A percentile compares a stretch with the other conserved stretches of the same genome.
These are phyloP conservation scores for Brassica hybrid DNA, from an alignment of 441 rosid genomes.

Conservation along the genomic window DNA sequence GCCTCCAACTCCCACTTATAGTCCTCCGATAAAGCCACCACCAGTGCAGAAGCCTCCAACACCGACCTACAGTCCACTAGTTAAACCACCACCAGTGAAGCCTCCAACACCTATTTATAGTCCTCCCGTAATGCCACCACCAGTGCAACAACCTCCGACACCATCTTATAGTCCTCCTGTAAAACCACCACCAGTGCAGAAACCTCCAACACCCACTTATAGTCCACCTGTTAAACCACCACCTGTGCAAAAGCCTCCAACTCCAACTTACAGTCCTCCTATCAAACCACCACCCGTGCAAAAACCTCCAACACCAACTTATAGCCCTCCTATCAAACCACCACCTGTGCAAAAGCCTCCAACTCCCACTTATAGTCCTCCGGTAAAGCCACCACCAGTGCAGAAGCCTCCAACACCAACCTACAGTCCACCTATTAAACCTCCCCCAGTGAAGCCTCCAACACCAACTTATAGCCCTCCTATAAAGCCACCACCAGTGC, in stretches of 20 bases:
- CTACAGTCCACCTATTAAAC: conserved; percentile 7
- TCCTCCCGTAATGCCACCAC: conserved; percentile 6
- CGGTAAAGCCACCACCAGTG: background rate
- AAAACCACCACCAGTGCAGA: background rate
- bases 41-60: conserved; percentile 9
- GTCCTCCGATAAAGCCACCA: conserved; percentile 1
- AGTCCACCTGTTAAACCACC: conserved; percentile 6
- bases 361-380: conserved; percentile 23
- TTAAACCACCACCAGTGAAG: background rate
- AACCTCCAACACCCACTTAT: conserved; percentile 20
- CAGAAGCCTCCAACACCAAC: conserved; percentile 13
- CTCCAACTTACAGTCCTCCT: conserved; percentile 21
- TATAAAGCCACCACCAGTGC: conserved; percentile 1
- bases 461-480: background rate
- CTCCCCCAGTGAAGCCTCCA: background rate
- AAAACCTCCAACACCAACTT: conserved; percentile 24
- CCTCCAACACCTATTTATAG: conserved; percentile 20
- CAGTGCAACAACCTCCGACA: background rate
- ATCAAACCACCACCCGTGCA: background rate
- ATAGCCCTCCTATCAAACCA: conserved; percentile 20
- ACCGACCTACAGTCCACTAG: conserved; percentile 1
- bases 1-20: conserved; percentile 23
- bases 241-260: conserved; percentile 15
- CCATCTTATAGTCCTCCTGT: conserved; percentile 11
- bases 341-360: conserved; percentile 1